A percentile compares a stretch with the other conserved stretches of the same genome.
These are phyloP conservation scores for Sugiyamaella neomexicana DNA, from an alignment of 1,139 yeast genomes.

Conservation along the genomic window DNA sequence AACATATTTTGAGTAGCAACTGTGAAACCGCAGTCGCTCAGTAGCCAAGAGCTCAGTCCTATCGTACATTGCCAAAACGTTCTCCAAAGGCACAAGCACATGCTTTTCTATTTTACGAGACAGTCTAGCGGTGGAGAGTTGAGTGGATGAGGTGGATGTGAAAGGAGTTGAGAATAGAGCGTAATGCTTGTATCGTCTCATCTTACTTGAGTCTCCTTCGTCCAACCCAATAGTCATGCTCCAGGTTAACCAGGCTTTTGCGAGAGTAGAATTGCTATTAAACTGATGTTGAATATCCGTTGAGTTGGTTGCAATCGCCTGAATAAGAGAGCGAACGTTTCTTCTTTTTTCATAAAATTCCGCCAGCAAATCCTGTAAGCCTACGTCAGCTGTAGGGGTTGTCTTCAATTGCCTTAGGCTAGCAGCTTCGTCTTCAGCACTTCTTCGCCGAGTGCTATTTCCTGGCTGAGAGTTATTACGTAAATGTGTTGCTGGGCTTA, in stretches of 20 bases:
- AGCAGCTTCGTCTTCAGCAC: slow-evolving; percentile 24
- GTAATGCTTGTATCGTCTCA: slow-evolving; percentile 29
- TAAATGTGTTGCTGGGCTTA: neutral
- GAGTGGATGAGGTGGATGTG: slow-evolving; percentile 29
- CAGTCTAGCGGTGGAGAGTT: slow-evolving; percentile 30
- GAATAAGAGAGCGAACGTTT: slow-evolving; percentile 28
- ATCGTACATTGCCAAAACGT: slow-evolving; percentile 31
- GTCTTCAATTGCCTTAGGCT: slow-evolving; percentile 23
- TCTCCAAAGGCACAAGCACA: slow-evolving; percentile 33
- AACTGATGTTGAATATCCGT: slow-evolving; percentile 30
- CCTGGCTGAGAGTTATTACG: too few relatives aligned
- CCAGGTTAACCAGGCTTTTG: slow-evolving; percentile 33
- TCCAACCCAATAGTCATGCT: slow-evolving; percentile 23
- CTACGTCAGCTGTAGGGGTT: slow-evolving; percentile 30
- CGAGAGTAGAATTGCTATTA: slow-evolving; percentile 29
- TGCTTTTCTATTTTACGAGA: slow-evolving; percentile 29
- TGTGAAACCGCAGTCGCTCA: slow-evolving; percentile 30
- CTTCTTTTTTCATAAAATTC: slow-evolving; percentile 27
- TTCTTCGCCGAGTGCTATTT: neutral
- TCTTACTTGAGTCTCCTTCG: slow-evolving; percentile 17
- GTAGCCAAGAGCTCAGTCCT: slow-evolving; percentile 28
- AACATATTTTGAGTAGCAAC: slow-evolving; percentile 29
- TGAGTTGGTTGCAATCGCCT: slow-evolving; percentile 27
- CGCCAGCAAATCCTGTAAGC: slow-evolving; percentile 26
- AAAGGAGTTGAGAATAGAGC: slow-evolving; percentile 33